Percentiles rank a stretch among this genome's conserved stretches.
Evolutionary conservation across 2,329 filamentous ascomycete species (phyloP).

Genomic region (Ophiobolus disseminans): DNA sequence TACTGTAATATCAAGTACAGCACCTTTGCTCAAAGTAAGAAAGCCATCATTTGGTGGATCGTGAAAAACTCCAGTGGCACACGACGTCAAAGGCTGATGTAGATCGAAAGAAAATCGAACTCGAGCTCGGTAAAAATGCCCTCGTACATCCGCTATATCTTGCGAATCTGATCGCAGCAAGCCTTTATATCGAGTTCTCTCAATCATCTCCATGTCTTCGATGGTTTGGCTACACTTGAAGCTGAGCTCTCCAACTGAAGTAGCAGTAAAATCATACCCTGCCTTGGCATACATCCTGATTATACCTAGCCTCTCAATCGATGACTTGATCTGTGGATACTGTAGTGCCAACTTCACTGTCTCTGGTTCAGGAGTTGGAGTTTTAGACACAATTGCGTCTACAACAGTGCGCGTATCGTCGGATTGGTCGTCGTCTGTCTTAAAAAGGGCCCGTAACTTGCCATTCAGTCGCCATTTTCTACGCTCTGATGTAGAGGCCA

Average conservation of each 20-base stretch:
- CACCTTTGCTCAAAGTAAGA: no score
- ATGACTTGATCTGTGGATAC: not conserved
- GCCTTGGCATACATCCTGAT: no score
- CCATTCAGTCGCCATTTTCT: no score
- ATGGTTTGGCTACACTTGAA: not conserved
- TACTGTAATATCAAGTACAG: no score
- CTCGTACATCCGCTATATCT: not conserved
- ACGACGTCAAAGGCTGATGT: not conserved
- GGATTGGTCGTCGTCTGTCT: no score
- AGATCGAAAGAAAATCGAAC: not conserved
- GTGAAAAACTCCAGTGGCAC: not conserved
- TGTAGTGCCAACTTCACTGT: not conserved
- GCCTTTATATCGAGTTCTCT: not conserved
- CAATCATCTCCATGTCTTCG: not conserved
- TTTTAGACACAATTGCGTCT: no score
- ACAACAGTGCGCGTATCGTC: no score
- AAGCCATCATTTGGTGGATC: no score
- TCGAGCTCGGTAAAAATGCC: not conserved
- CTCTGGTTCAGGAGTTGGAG: no score
- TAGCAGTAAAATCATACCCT: not conserved
- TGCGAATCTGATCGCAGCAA: not conserved
- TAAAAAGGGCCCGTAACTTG: no score
- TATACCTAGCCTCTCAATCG: not conserved
- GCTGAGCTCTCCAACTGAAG: not conserved
- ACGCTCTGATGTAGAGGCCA: no score